A percentile compares a stretch with the other conserved stretches of the same genome.
phyloP scores from a whole-genome alignment of 257 asterid genomes.

The Forsythia viridissima region DNA sequence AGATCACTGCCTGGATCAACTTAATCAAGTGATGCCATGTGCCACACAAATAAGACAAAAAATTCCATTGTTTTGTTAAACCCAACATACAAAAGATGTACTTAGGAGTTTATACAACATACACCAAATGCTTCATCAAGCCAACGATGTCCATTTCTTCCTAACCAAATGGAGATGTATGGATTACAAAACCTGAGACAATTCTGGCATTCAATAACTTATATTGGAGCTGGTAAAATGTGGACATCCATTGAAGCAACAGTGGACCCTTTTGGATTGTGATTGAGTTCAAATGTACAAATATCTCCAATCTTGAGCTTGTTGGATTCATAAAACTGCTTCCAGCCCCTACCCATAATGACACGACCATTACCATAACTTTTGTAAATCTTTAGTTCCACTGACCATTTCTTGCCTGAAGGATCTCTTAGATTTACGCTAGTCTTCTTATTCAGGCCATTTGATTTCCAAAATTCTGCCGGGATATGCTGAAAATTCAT shows the following conservation, averaged over 20 bases:
- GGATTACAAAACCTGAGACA: background rate
- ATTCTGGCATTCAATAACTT: background rate
- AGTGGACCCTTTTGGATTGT: background rate
- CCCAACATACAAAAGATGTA: too few relatives aligned
- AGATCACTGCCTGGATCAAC: too few relatives aligned
- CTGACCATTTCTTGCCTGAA: background rate
- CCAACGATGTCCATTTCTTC: background rate
- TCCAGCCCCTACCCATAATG: background rate
- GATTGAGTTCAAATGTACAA: constrained; percentile 7
- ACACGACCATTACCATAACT: background rate
- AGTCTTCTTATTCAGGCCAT: background rate
- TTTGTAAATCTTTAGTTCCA: background rate
- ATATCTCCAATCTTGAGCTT: constrained; percentile 14
- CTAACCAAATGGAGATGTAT: background rate
- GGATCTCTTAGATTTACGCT: constrained; percentile 2
- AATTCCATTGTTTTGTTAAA: too few relatives aligned
- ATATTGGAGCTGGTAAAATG: background rate
- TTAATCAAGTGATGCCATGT: too few relatives aligned
- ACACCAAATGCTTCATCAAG: background rate
- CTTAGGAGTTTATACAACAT: background rate
- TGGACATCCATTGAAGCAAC: background rate
- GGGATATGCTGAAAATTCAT: constrained; percentile 10
- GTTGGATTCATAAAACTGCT: background rate
- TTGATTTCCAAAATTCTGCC: background rate
- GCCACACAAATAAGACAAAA: too few relatives aligned